Conservation (phyloP, 2,329 filamentous ascomycete species). For the Nemania abortiva region DNA sequence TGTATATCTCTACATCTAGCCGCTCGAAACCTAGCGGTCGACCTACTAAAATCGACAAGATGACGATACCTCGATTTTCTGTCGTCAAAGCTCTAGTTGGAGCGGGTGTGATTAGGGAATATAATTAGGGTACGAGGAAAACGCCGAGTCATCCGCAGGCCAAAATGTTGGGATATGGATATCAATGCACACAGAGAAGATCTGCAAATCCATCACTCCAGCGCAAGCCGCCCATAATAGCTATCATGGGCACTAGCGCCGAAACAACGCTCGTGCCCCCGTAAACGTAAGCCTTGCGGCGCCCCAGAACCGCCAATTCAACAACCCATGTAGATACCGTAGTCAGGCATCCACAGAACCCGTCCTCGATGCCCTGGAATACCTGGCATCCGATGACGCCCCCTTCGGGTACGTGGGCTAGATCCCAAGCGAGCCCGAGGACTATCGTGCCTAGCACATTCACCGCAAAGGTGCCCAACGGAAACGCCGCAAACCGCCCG, state of each 20-base stretch:
- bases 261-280: slow-evolving; percentile 70
- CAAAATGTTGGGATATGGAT: slow-evolving; percentile 24
- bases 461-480: slow-evolving; percentile 85
- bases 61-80: neutral
- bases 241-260: slow-evolving; percentile 70
- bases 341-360: slow-evolving; percentile 75
- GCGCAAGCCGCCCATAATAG: slow-evolving; percentile 79
- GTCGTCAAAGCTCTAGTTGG: neutral
- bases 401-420: slow-evolving; percentile 73
- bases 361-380: slow-evolving; percentile 74
- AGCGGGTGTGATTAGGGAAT: neutral
- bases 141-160: neutral
- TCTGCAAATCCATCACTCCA: slow-evolving; percentile 73
- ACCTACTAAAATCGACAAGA: neutral
- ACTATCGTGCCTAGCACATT: slow-evolving; percentile 83
- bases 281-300: slow-evolving; percentile 73
- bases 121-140: neutral
- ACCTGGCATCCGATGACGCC: slow-evolving; percentile 74
- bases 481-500: slow-evolving; percentile 73
- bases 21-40: neutral
- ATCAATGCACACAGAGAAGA: slow-evolving; percentile 54
- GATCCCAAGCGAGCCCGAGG: slow-evolving; percentile 80
- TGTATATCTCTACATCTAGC: neutral
- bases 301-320: slow-evolving; percentile 66
- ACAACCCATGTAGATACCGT: slow-evolving; percentile 76